Evolutionary conservation across 768 basidiomycete genomes (phyloP), one percentile per base, ranked within the genome.

Genomic region (Pulveroboletus sp.): DNA sequence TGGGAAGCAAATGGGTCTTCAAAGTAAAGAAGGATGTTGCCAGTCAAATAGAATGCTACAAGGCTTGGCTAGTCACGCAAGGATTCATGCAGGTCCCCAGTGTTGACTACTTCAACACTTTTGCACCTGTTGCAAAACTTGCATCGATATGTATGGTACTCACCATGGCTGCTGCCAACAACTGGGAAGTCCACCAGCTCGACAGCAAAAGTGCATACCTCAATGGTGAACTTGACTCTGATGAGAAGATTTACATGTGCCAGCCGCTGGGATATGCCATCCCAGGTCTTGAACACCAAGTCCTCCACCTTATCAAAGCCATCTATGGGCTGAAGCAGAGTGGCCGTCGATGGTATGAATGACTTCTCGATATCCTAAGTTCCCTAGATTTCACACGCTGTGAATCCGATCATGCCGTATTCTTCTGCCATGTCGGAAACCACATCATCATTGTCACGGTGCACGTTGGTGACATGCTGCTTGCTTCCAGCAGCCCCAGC

Each of bases 1-100:
- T 52, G 4, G 19, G 31, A 16, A 16, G 35, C 17, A 47, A 52
- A 26, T 52, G 45, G 50, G 50, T 51, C 17, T 51, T 51, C 29
- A 36, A 38, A 5, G 45, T 43, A 2, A 51, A 47, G 11, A 47
- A 47, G 30, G 42, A 47, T 5, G 17, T 27, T 0, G 42, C 30
- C 0, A 23, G 46, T 3, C 20, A 52, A 3, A 27, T 52, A 3
- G 23, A 47, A 10, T 19, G 24, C 5, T 47, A 52, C 35, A 20
- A 29, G 4, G 46, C n/a, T 1, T 6, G n/a, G 5, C 19, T 51
- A 0, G 19, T 51, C 1, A 27, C 40, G 0, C 26, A 27, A 29
- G 27, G 27, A 12, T 29, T 29, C 27, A 29, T 12, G 6, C 27
- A 29, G 12, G 27, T 29, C 27, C 27, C 27, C 27, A 12, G 27